Conservation (phyloP, 768 basidiomycete species). For the Inosperma sp. region DNA sequence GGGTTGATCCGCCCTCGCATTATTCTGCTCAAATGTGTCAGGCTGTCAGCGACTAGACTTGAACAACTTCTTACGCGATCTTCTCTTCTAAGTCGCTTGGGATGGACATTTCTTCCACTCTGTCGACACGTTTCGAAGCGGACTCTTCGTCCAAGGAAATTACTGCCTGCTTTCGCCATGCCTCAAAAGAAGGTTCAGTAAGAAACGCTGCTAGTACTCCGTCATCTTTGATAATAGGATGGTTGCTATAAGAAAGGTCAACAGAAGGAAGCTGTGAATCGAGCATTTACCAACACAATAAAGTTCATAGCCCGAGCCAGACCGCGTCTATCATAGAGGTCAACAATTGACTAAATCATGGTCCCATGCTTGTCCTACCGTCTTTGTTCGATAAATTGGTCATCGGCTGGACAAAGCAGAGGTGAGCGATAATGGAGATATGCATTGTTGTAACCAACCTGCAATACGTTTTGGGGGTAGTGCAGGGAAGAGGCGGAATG, state of each 20-base stretch:
- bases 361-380: slow-evolving; percentile 38
- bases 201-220: slow-evolving; percentile 79
- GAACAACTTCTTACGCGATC: slow-evolving; percentile 50
- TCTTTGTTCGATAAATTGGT: slow-evolving; percentile 87
- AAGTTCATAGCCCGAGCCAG: slow-evolving; percentile 76
- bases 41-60: slow-evolving; percentile 2
- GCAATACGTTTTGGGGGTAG: slow-evolving; percentile 92
- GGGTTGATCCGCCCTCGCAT: slow-evolving; percentile 72
- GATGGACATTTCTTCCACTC: slow-evolving; percentile 85
- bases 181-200: slow-evolving; percentile 77
- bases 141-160: slow-evolving; percentile 89
- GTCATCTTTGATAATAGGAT: slow-evolving; percentile 87
- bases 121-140: slow-evolving; percentile 68
- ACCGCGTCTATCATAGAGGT: slow-evolving; percentile 53
- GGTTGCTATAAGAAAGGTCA: slow-evolving; percentile 51
- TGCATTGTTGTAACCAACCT: slow-evolving; percentile 46
- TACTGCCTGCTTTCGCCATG: slow-evolving; percentile 75
- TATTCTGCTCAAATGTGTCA: slow-evolving; percentile 39
- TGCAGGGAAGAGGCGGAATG: slow-evolving; percentile 83
- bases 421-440: slow-evolving; percentile 10
- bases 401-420: slow-evolving; percentile 55
- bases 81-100: slow-evolving; percentile 92
- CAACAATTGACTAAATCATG: background rate
- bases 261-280: background rate
- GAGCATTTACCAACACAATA: slow-evolving; percentile 51